These are phyloP conservation scores for Neocatenulostroma microsporum DNA, from an alignment of 2,329 filamentous ascomycete genomes.

Conservation along the genomic window DNA sequence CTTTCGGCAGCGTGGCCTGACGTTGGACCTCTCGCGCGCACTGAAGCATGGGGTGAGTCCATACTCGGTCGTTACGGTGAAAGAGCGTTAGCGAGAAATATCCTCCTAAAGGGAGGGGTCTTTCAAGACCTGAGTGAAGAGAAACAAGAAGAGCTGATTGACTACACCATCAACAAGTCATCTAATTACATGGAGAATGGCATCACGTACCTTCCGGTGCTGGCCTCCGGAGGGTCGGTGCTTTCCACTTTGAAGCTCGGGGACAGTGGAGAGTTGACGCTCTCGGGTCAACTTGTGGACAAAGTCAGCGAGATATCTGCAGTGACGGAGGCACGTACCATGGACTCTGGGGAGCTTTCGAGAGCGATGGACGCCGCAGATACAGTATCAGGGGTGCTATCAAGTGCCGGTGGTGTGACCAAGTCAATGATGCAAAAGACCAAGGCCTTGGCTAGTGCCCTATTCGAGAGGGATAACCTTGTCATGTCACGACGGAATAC, in stretches of 20 bases:
- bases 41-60: neutral
- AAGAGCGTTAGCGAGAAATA: too few species aligned
- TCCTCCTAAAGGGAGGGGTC: too few species aligned
- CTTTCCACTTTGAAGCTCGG: neutral
- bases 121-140: neutral
- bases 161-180: neutral
- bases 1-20: neutral
- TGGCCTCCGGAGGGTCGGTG: neutral
- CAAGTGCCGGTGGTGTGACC: neutral
- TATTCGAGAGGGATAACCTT: neutral
- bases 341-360: neutral
- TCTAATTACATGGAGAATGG: neutral
- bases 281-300: conserved; percentile 1
- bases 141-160: neutral
- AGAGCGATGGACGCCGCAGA: neutral
- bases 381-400: neutral
- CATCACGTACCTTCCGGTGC: neutral
- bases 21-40: neutral
- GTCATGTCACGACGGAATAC: neutral
- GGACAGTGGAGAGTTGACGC: neutral
- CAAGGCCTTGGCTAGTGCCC: neutral
- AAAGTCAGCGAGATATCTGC: neutral
- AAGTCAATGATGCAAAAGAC: neutral
- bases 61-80: neutral
- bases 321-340: neutral